Percentiles rank a stretch among this genome's conserved stretches.
Conservation (phyloP, 2,329 filamentous ascomycete species). For the Ceratocystis papillata region DNA sequence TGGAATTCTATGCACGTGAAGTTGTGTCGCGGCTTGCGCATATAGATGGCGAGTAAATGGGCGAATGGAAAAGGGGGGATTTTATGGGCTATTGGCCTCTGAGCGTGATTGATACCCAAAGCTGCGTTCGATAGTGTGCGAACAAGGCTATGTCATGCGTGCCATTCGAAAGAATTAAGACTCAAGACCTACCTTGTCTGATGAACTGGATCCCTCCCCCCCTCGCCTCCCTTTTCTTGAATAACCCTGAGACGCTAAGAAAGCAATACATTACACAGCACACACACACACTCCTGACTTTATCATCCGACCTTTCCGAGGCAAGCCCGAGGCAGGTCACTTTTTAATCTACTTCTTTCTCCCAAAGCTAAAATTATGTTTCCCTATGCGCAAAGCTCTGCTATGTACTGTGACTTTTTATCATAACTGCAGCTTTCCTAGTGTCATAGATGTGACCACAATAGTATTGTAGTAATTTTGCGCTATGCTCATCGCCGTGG, state of each 20-base stretch:
- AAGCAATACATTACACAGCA: neutral
- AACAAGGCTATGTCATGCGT: neutral
- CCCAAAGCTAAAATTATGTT: neutral
- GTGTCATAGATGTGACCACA: no score
- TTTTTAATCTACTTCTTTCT: neutral
- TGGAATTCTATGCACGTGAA: slow-evolving; percentile 93
- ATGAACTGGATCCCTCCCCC: neutral
- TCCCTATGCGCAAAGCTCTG: neutral
- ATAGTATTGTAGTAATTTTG: no score
- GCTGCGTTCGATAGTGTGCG: neutral
- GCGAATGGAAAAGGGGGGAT: no score
- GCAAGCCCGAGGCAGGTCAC: neutral
- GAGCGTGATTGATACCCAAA: neutral
- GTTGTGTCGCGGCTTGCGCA: slow-evolving; percentile 43
- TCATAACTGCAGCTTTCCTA: neutral
- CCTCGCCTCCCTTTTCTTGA: neutral
- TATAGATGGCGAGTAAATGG: slow-evolving; percentile 5
- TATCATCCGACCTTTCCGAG: neutral
- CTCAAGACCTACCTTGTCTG: neutral
- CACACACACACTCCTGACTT: neutral
- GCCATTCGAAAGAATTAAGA: slow-evolving; percentile 6
- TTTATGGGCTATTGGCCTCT: no score
- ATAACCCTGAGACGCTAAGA: neutral
- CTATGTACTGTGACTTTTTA: neutral
- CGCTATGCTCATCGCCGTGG: no score